Percentiles rank a stretch among this genome's conserved stretches.
phyloP scores from a whole-genome alignment of 495 filamentous ascomycete genomes.

The Thozetella sp. region DNA sequence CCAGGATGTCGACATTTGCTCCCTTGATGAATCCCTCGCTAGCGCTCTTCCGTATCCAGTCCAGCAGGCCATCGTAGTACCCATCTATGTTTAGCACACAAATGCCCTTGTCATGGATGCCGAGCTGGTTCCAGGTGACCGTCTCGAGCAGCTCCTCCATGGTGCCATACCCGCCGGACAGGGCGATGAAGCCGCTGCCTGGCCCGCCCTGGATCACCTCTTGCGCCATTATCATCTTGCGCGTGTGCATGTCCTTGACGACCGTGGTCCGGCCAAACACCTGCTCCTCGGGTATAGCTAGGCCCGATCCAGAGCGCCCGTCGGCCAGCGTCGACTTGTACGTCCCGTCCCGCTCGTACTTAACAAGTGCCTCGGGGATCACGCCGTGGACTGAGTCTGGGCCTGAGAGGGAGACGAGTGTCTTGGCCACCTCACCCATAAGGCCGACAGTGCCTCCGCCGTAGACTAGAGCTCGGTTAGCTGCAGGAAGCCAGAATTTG shows the following conservation, averaged over 20 bases:
- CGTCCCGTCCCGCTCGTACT: conserved; percentile 66
- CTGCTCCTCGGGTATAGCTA: conserved; percentile 59
- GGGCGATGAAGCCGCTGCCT: conserved; percentile 85
- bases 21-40: conserved; percentile 72
- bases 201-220: conserved; percentile 80
- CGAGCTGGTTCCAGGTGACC: conserved; percentile 95
- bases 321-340: conserved; percentile 40
- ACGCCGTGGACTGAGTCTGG: conserved; percentile 87
- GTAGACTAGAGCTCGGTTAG: conserved; percentile 60
- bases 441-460: conserved; percentile 92
- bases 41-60: conserved; percentile 82
- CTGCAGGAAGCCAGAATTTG: too few relatives aligned
- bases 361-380: conserved; percentile 84
- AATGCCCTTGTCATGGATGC: conserved; percentile 83
- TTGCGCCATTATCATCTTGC: conserved; percentile 89
- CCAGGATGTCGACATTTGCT: conserved; percentile 72
- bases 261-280: conserved; percentile 84
- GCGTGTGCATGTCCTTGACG: conserved; percentile 92
- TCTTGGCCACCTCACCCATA: conserved; percentile 90
- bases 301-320: conserved; percentile 15
- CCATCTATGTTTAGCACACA: conserved; percentile 84
- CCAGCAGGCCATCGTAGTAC: conserved; percentile 84
- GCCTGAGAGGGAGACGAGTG: conserved; percentile 83
- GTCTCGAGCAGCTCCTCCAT: conserved; percentile 97
- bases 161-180: conserved; percentile 91